Evolutionary conservation across 1,284 basidiomycete genomes (phyloP), one percentile per base, ranked within the genome.

Genomic region (Ustilago shanxiensis): DNA sequence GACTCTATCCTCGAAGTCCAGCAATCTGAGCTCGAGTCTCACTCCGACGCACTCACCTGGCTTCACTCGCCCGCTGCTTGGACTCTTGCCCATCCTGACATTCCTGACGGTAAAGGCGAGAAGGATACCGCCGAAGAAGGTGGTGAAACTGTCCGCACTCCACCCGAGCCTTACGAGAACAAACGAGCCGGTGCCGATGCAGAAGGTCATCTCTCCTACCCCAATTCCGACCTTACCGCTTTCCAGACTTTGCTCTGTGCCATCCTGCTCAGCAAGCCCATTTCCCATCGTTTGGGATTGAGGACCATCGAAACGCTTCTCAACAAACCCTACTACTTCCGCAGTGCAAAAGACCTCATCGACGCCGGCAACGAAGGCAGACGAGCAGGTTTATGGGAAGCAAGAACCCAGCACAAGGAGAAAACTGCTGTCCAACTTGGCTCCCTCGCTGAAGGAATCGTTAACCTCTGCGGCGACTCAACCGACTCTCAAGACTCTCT

Each of bases 331-430:
- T 80, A 52, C 66, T 57, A 55, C 41, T 67, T 79, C 29, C 59
- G 60, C 22, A 71, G 66, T 2, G 66, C 66, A 0, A n/a, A 67
- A 31, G 77, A 74, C 8, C 55, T 79, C 16, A 16, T 71, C 20
- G 73, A 79, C 24, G 77, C 67, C 0, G 79, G 67, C 8, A 60
- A 73, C 51, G 73, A 80, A 31, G 77, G 79, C 3, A 3, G 77
- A 9, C n/a, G 79, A 2, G 75, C 70, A 0, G 79, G 67, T 10
- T 45, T 80, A 2, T 80, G 76, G 76, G 70, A 76, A 45, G 79
- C 79, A 2, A 53, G 77, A 13, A 80, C 79, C 2, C 79, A 79
- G 61, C 79, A 80, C 31, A 80, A 80, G 41, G 79, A 79, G 44
- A 80, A 80, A 64, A 77, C 77, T 0, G 77, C 79, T 16, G 66